Evolutionary conservation across 2,329 filamentous ascomycete species (phyloP), one percentile per base, ranked within the genome.

Genomic region (Ceratocystis colombiana): DNA sequence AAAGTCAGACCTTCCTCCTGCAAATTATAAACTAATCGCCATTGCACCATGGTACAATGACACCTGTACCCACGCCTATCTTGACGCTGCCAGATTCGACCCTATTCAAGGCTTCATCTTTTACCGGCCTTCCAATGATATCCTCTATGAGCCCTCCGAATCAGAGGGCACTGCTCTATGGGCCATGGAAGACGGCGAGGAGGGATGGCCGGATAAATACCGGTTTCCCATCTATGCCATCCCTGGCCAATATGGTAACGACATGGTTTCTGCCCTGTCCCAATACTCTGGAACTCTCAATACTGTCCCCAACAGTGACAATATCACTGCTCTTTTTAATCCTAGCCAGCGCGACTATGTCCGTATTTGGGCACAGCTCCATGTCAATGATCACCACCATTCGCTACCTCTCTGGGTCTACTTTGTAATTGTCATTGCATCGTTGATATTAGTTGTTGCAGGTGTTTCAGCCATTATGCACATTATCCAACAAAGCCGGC

Each of bases 321-420:
- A 84, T 68, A 83, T 88, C 64, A 79, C 78, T 37, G 74, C 77
- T 10, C 73, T 81, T 1, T 85, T 85, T 70, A 77, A 79, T 33
- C 77, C 82, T 7, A 80, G 84, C 65, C 77, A 80, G 1, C 77
- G 78, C 62, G 82, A 85, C 70, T 87, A 84, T 71, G 79, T 85
- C 37, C 79, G 84, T 5, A 79, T 87, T 68, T 86, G 79, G 79
- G 83, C 79, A 62, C 78, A 81, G 71, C 77, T 86, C 46, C 74
- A 74, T 2, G 75, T 84, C 61, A 73, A 76, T 20, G 78, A 78
- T 45, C 73, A 77, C 1, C 75, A 77, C 5, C 76, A 78, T 22
- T 77, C 91, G 6, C 88, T 90, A 0, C 86, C 83, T 12, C 79
- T 96, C 1, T 97, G 93, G 93, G 83, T 89, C 0, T 95, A 95